Evolutionary conservation across 2,329 filamentous ascomycete species (phyloP), one percentile per base, ranked within the genome.

Genomic region (Epichloe brachyelytri): DNA sequence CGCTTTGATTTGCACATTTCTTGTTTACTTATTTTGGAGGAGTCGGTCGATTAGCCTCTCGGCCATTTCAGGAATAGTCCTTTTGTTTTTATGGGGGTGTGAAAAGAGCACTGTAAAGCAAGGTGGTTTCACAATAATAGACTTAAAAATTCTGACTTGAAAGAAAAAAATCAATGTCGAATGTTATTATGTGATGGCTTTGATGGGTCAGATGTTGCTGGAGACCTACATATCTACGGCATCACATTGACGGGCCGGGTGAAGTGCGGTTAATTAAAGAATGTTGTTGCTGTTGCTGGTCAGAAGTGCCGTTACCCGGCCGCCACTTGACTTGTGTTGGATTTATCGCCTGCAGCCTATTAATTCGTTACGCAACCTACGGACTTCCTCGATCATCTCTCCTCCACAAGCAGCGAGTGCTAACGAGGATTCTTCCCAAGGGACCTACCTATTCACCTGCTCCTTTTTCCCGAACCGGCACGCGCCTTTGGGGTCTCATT

Each of bases 221-320:
- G 40, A 43, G 30, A 20, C 40, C 15, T 14, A 12, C 22, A 41
- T 55, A 41, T 55, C 38, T 6, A 56, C 54, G 56, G 54, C 57
- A 54, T 66, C 64, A 66, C 62, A 63, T 65, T 65, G 64, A 65
- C 53, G 37, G 20, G 5, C 12, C 56, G 63, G 61, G 30, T 58
- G 53, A 64, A 57, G 53, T 37, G 47, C 63, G 60, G 58, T 47
- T 60, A 63, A 64, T 55, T 45, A 22, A 40, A 30, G 17, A 39
- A 33, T n/a, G 10, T 1, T 30, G 30, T 17, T 17, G 47, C 40
- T 6, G 39, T 50, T 51, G 49, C 49, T 49, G 38, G 53, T 46
- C 46, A 50, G 53, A 46, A 26, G 60, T 63, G 60, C 63, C 62
- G 63, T 66, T 63, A 65, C 52, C 53, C 56, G 39, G 19, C 39